Conservation (phyloP, 1,284 basidiomycete species). For the Taiwanofungus camphoratus region DNA sequence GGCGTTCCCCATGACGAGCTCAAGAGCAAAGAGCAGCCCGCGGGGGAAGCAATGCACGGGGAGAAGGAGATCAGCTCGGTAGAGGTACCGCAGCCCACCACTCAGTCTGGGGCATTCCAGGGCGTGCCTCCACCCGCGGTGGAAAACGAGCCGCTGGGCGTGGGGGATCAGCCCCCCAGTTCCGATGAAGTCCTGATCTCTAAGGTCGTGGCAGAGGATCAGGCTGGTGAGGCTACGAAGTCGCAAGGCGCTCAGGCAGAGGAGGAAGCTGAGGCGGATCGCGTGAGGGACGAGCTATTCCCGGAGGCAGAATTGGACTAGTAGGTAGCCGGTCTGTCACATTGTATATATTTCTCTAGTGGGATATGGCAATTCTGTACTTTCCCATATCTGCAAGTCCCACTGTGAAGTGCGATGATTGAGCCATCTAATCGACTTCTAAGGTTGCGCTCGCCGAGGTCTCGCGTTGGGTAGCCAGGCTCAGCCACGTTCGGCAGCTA, state of each 20-base stretch:
- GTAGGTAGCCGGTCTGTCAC: not conserved
- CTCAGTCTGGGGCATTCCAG: conserved; percentile 5
- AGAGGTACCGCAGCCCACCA: conserved; percentile 5
- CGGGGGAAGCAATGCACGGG: conserved; percentile 10
- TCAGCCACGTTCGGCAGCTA: too few relatives aligned
- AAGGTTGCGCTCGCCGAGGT: too few relatives aligned
- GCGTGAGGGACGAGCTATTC: conserved; percentile 29
- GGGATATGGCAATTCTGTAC: too few relatives aligned
- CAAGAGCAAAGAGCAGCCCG: conserved; percentile 13
- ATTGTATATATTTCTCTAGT: not conserved
- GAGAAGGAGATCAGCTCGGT: conserved; percentile 9
- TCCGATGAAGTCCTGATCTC: not conserved
- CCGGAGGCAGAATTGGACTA: conserved; percentile 6
- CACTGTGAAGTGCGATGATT: too few relatives aligned
- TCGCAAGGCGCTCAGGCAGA: conserved; percentile 17
- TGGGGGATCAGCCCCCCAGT: not conserved
- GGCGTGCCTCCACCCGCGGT: not conserved
- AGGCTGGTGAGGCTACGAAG: conserved; percentile 2
- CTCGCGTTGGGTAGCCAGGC: too few relatives aligned
- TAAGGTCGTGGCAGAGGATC: conserved; percentile 1
- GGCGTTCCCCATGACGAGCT: conserved; percentile 23
- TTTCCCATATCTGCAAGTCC: too few relatives aligned
- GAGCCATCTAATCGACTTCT: too few relatives aligned
- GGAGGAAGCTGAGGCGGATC: conserved; percentile 30
- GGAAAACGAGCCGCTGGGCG: not conserved